These are phyloP conservation scores for Phytophthora pisi DNA, from an alignment of 352 stramenopile genomes.

Conservation along the genomic window DNA sequence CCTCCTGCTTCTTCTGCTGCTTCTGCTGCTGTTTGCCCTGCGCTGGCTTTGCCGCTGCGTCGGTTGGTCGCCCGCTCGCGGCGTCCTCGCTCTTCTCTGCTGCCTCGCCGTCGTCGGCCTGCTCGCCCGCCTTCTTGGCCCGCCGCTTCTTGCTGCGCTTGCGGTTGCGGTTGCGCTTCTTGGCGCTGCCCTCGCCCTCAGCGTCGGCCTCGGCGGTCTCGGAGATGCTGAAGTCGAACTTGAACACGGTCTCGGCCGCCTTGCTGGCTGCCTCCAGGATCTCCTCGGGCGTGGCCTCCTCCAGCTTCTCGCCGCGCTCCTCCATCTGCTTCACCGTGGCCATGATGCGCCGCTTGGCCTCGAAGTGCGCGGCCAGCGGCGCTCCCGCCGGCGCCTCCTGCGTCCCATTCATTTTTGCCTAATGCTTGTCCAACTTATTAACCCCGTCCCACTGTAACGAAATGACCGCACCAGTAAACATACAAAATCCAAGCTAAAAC, in stretches of 20 bases:
- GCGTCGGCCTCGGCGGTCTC: not conserved
- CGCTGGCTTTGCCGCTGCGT: constrained; percentile 14
- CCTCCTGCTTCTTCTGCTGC: constrained; percentile 26
- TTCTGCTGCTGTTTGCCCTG: constrained; percentile 20
- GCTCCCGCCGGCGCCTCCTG: constrained; percentile 30
- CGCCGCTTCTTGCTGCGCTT: constrained; percentile 39
- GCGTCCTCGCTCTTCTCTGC: constrained; percentile 12
- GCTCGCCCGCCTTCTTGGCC: constrained; percentile 19
- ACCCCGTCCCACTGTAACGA: not conserved
- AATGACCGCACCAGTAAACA: not conserved
- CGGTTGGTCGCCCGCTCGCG: constrained; percentile 11
- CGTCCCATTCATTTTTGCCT: constrained; percentile 30
- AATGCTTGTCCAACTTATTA: constrained; percentile 2
- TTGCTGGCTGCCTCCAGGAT: constrained; percentile 33
- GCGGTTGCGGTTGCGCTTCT: constrained; percentile 37
- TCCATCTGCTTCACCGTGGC: constrained; percentile 39
- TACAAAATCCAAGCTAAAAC: not conserved
- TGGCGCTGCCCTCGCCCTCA: constrained; percentile 9
- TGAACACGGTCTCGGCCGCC: constrained; percentile 43
- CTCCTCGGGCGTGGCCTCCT: constrained; percentile 43
- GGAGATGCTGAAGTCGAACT: constrained; percentile 54
- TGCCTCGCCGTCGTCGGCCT: constrained; percentile 1
- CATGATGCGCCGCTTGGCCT: constrained; percentile 46
- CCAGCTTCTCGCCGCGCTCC: constrained; percentile 32
- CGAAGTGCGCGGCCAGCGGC: constrained; percentile 57